Conservation (phyloP, 805 yeast genomes). For the Wickerhamomyces chambardii region DNA sequence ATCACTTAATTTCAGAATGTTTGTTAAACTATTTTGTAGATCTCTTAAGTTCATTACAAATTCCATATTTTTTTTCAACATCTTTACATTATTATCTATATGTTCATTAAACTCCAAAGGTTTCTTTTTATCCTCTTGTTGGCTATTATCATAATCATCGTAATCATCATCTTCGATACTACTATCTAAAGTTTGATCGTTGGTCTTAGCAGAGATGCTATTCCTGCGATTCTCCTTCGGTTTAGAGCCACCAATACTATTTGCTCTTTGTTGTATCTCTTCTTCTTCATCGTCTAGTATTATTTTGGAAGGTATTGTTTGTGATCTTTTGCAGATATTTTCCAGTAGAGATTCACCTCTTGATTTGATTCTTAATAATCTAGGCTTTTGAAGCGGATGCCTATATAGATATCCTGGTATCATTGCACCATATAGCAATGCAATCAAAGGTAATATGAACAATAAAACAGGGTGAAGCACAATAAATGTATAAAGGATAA, state of each 20-base stretch:
- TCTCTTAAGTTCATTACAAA: conserved; percentile 58
- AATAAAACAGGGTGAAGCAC: conserved; percentile 68
- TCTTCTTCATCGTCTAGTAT: conserved; percentile 24
- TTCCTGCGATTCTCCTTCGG: conserved; percentile 15
- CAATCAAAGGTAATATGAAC: conserved; percentile 52
- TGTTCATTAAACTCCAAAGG: conserved; percentile 16
- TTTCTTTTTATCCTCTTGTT: conserved; percentile 10
- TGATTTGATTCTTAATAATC: conserved; percentile 32
- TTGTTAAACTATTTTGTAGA: conserved; percentile 56
- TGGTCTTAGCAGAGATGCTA: too few relatives aligned
- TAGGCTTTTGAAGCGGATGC: conserved; percentile 49
- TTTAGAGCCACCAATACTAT: conserved; percentile 2
- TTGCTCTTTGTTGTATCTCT: conserved; percentile 12
- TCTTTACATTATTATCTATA: conserved; percentile 8
- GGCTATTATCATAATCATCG: not conserved
- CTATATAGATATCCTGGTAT: conserved; percentile 62
- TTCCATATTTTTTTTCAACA: conserved; percentile 26
- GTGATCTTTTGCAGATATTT: conserved; percentile 17
- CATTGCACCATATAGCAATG: conserved; percentile 46
- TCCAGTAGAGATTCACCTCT: conserved; percentile 49
- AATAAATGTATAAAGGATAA: conserved; percentile 53
- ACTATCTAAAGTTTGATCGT: conserved; percentile 7
- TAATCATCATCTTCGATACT: not conserved
- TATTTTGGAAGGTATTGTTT: not conserved
- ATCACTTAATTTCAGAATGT: conserved; percentile 40